Conservation (phyloP, 2,329 filamentous ascomycete species). For the Chaetomium sp. region DNA sequence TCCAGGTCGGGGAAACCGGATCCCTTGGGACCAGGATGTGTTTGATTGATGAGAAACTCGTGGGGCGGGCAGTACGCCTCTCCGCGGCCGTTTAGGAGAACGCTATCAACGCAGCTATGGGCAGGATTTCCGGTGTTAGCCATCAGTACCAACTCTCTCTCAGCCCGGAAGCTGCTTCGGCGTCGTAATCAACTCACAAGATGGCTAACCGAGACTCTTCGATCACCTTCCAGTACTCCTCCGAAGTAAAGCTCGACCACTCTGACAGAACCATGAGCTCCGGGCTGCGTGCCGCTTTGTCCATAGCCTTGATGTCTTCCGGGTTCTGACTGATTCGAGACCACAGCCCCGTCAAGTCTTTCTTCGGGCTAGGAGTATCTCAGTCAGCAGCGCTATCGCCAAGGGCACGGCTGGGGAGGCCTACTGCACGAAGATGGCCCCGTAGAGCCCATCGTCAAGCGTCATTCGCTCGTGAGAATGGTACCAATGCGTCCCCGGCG, state of each 20-base stretch:
- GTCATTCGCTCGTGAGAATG: background rate
- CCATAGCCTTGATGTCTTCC: background rate
- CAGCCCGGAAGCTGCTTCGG: background rate
- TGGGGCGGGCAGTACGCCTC: constrained; percentile 3
- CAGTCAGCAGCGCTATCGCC: background rate
- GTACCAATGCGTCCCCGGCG: background rate
- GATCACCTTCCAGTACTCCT: background rate
- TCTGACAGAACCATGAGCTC: background rate
- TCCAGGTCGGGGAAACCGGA: background rate
- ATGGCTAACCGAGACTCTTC: background rate
- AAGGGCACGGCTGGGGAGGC: background rate
- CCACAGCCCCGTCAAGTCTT: background rate
- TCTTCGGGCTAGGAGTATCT: background rate
- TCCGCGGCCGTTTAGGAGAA: background rate
- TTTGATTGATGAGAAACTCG: background rate
- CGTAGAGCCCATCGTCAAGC: background rate
- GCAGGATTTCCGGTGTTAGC: background rate
- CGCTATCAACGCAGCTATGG: background rate
- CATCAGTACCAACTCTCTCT: background rate
- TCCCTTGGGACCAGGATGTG: background rate
- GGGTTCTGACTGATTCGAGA: background rate
- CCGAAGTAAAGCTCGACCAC: background rate
- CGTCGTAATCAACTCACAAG: background rate
- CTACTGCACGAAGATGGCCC: background rate
- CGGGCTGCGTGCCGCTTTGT: background rate